Evolutionary conservation across 306 rosid species (phyloP), one percentile per base, ranked within the genome.

Genomic region (Gillenia trifoliata): DNA sequence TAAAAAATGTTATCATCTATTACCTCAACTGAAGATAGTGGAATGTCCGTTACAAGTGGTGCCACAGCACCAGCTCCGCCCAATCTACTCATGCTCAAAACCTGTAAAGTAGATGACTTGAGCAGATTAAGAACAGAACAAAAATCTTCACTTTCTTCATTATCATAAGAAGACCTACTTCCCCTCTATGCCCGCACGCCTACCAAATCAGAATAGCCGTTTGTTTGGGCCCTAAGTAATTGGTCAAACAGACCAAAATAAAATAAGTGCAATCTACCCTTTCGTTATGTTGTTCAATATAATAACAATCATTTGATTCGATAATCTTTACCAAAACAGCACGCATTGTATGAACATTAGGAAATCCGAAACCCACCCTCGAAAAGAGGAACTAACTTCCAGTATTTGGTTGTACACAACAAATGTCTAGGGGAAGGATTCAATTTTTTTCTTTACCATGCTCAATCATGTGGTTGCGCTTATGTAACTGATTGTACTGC

Each of bases 31-130:
- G 98, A 91, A 28, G 96, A 89, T 86, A 91, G 86, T 83, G 97
- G 96, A 76, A 91, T 86, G 66, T 93, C 98, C 31, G 93, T 91
- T 81, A 91, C 97, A 59, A 91, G 91, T 79, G 97, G 98, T 31
- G 97, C 98, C 63, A 93, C 98, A 12, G 98, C 98, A 80, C 97
- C 97, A 52, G 97, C 97, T 84, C 98, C 98, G 30, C 98, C 97
- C 88, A 93, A 79, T 87, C 98, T 85, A 78, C 98, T 93, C 97
- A 93, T 89, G 93, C 98, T 93, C 86, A 93, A 83, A 83, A 93
- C 98, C 98, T 93, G 88, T 75, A 84, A 77, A 76, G 81, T 64
- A 82, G 59, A 75, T 61, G 62, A 79, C 68, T 31, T 12, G 43
- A 60, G 66, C 22, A 62, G 62, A 22, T 76, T 62, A 71, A 61